phyloP scores from a whole-genome alignment of 2,329 filamentous ascomycete genomes.

The Fusarium goolgardi region DNA sequence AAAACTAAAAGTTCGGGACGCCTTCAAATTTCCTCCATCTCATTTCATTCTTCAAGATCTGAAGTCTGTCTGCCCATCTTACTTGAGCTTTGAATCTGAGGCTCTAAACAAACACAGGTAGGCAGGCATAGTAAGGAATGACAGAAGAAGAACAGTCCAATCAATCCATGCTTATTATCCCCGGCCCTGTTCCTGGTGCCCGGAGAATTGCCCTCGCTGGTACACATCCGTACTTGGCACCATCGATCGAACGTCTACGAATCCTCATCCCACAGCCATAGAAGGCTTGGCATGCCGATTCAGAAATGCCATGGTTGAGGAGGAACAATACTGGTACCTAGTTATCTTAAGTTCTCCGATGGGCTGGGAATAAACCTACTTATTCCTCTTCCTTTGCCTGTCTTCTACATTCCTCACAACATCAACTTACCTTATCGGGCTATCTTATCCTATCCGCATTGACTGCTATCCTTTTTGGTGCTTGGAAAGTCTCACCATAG shows the following conservation, averaged over 20 bases:
- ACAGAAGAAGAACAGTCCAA: not conserved
- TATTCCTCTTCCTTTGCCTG: not conserved
- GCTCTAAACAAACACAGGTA: not conserved
- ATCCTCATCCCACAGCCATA: conserved; percentile 18
- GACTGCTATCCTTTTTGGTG: not conserved
- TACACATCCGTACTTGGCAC: conserved; percentile 6
- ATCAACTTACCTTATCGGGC: not conserved
- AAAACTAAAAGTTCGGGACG: not conserved
- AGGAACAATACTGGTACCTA: not conserved
- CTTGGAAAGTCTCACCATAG: conserved; percentile 11
- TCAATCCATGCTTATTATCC: not conserved
- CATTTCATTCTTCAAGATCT: not conserved
- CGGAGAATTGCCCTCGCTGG: conserved; percentile 37
- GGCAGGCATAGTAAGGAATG: not conserved
- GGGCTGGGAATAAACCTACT: not conserved
- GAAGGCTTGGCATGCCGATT: conserved; percentile 23
- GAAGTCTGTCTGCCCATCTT: not conserved
- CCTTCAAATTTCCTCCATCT: not conserved
- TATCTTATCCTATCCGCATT: not conserved
- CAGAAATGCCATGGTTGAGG: not conserved
- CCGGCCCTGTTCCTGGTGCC: not conserved
- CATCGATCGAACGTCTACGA: conserved; percentile 1
- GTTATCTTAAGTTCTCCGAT: not conserved
- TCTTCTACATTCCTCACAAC: not conserved
- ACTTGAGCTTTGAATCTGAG: not conserved